A percentile compares a stretch with the other conserved stretches of the same genome.
phyloP scores from a whole-genome alignment of 805 yeast genomes.

The Ogataea methanolica region DNA sequence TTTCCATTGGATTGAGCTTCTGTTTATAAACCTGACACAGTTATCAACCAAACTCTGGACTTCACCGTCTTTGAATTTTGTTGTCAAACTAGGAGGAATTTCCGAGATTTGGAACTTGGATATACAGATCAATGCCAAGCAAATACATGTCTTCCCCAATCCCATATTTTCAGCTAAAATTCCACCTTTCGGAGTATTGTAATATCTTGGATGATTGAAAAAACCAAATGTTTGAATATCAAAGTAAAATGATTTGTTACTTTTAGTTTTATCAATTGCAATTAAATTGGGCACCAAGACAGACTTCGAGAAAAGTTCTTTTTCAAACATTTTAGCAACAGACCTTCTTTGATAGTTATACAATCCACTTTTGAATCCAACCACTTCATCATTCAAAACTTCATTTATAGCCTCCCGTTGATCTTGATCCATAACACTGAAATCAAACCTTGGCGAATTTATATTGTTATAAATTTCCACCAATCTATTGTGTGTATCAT shows the following conservation, averaged over 20 bases:
- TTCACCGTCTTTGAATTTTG: constrained; percentile 15
- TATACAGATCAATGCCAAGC: constrained; percentile 50
- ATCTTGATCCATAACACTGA: constrained; percentile 16
- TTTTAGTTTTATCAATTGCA: not conserved
- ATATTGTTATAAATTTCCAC: constrained; percentile 34
- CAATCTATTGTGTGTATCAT: constrained; percentile 19
- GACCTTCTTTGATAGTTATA: constrained; percentile 61
- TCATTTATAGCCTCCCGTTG: constrained; percentile 15
- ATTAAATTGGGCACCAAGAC: constrained; percentile 22
- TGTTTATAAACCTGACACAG: constrained; percentile 40
- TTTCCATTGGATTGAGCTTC: constrained; percentile 57
- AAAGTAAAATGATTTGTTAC: constrained; percentile 24
- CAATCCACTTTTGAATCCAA: constrained; percentile 46
- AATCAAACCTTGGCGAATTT: constrained; percentile 26
- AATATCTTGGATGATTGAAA: constrained; percentile 35
- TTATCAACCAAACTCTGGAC: constrained; percentile 31
- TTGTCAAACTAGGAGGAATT: constrained; percentile 32
- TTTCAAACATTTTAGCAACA: constrained; percentile 52
- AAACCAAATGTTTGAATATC: constrained; percentile 33
- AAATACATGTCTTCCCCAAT: constrained; percentile 58
- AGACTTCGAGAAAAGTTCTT: constrained; percentile 36
- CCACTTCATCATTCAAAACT: constrained; percentile 28
- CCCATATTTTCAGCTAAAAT: constrained; percentile 69
- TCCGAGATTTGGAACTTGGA: constrained; percentile 49
- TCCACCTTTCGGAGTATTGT: constrained; percentile 52